These are phyloP conservation scores for Hordeum marinum DNA, from an alignment of 176 grass and related monocot species.

Conservation along the genomic window DNA sequence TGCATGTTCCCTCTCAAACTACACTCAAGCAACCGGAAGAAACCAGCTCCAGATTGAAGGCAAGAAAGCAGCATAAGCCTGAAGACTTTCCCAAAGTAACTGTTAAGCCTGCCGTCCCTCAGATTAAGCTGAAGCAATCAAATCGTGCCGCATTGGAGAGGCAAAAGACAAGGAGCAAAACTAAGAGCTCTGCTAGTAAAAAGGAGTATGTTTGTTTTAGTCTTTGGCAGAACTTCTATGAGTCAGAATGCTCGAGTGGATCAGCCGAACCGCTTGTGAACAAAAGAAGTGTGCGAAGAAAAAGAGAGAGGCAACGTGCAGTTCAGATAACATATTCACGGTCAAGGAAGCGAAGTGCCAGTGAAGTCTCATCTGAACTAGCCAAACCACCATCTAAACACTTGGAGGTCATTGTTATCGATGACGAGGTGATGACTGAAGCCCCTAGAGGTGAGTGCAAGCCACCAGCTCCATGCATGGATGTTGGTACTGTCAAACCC, in stretches of 20 bases:
- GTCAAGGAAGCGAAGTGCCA: slow-evolving; percentile 17
- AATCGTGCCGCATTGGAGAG: background rate
- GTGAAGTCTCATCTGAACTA: no score
- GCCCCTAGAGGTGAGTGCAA: background rate
- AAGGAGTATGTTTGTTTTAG: slow-evolving; percentile 41
- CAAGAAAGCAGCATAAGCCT: background rate
- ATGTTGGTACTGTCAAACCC: background rate
- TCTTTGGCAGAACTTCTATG: slow-evolving; percentile 54
- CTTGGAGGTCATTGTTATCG: no score
- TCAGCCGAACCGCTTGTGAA: slow-evolving; percentile 51
- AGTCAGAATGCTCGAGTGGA: slow-evolving; percentile 56
- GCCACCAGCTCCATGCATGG: slow-evolving; percentile 11
- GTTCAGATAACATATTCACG: slow-evolving; percentile 19
- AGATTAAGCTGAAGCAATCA: background rate
- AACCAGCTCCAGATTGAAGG: slow-evolving; percentile 13
- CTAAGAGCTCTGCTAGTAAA: background rate
- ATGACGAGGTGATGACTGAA: background rate
- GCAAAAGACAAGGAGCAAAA: slow-evolving; percentile 1
- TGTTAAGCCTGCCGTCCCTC: background rate
- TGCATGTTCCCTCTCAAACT: background rate
- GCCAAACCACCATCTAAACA: no score
- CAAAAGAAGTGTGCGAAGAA: slow-evolving; percentile 65
- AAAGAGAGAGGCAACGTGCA: slow-evolving; percentile 8
- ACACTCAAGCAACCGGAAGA: background rate
- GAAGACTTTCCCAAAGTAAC: background rate